Percentiles rank a stretch among this genome's conserved stretches.
Evolutionary conservation across 2,329 filamentous ascomycete species (phyloP).

Genomic region (Daldinia eschscholtzii): DNA sequence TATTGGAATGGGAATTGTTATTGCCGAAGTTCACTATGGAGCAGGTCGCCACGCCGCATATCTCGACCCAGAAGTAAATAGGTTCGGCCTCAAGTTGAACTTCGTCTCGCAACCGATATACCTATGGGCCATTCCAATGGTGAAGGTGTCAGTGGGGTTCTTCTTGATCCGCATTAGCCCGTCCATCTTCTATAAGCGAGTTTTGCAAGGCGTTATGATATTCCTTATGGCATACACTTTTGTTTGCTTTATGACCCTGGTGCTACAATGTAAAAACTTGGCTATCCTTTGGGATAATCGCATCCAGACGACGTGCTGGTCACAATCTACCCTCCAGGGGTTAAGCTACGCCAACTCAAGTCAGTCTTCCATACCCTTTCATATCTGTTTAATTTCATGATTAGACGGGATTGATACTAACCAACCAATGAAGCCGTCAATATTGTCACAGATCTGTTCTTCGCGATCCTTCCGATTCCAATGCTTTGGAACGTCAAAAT

Average conservation of each 20-base stretch:
- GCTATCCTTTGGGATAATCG: slow-evolving; percentile 59
- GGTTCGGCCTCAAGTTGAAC: slow-evolving; percentile 57
- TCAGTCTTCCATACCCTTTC: slow-evolving; percentile 15
- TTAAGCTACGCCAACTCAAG: slow-evolving; percentile 59
- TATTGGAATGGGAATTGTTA: slow-evolving; percentile 56
- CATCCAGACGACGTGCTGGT: slow-evolving; percentile 59
- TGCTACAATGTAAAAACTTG: slow-evolving; percentile 63
- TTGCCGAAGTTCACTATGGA: slow-evolving; percentile 58
- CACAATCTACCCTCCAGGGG: slow-evolving; percentile 53
- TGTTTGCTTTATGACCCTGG: slow-evolving; percentile 58
- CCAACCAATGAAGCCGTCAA: slow-evolving; percentile 48
- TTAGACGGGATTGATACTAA: background rate
- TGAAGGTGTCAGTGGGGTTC: slow-evolving; percentile 59
- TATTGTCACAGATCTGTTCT: slow-evolving; percentile 55
- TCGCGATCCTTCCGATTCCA: slow-evolving; percentile 56
- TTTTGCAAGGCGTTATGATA: slow-evolving; percentile 56
- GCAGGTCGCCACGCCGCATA: slow-evolving; percentile 61
- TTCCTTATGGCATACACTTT: slow-evolving; percentile 54
- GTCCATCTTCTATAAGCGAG: slow-evolving; percentile 52
- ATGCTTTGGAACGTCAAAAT: slow-evolving; percentile 59
- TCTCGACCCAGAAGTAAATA: slow-evolving; percentile 53
- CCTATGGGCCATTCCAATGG: slow-evolving; percentile 56
- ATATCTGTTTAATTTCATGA: background rate
- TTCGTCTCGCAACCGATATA: slow-evolving; percentile 61
- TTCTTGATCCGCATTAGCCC: slow-evolving; percentile 58